phyloP scores from a whole-genome alignment of 768 basidiomycete species.

The Baorangia bicolor region DNA sequence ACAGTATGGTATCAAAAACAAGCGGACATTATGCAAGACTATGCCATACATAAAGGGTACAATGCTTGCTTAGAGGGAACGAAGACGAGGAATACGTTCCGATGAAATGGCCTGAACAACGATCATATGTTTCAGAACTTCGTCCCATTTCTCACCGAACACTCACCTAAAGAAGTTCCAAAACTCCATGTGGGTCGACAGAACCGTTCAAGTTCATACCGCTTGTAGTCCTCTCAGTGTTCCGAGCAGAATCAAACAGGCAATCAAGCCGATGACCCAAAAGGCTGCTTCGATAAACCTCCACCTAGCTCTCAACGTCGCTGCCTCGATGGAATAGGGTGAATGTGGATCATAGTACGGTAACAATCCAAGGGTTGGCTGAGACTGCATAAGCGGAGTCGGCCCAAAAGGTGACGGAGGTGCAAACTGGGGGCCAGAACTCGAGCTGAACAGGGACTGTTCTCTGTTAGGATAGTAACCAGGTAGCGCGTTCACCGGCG shows the following conservation, averaged over 20 bases:
- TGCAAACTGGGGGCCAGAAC: slow-evolving; percentile 12
- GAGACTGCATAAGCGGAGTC: slow-evolving; percentile 39
- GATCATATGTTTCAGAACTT: not conserved
- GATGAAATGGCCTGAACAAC: not conserved
- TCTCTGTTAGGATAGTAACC: slow-evolving; percentile 14
- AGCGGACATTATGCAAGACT: not conserved
- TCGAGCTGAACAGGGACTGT: slow-evolving; percentile 19
- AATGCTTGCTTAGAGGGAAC: not conserved
- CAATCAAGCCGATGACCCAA: slow-evolving; percentile 38
- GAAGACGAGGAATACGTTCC: not conserved
- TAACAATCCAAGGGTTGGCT: slow-evolving; percentile 34
- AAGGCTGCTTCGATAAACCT: slow-evolving; percentile 43
- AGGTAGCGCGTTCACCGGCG: slow-evolving; percentile 10
- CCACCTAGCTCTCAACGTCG: slow-evolving; percentile 40
- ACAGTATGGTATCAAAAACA: not conserved
- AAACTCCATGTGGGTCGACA: not conserved
- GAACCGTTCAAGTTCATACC: not conserved
- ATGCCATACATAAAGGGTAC: not conserved
- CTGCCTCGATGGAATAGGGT: slow-evolving; percentile 37
- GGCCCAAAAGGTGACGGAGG: slow-evolving; percentile 34
- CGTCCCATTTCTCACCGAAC: not conserved
- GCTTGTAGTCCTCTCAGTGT: slow-evolving; percentile 17
- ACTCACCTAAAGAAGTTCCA: not conserved
- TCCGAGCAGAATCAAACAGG: slow-evolving; percentile 28
- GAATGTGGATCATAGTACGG: slow-evolving; percentile 47